Evolutionary conservation across 2,329 filamentous ascomycete genomes (phyloP).

Genomic region (Cadophora luteo-olivacea): DNA sequence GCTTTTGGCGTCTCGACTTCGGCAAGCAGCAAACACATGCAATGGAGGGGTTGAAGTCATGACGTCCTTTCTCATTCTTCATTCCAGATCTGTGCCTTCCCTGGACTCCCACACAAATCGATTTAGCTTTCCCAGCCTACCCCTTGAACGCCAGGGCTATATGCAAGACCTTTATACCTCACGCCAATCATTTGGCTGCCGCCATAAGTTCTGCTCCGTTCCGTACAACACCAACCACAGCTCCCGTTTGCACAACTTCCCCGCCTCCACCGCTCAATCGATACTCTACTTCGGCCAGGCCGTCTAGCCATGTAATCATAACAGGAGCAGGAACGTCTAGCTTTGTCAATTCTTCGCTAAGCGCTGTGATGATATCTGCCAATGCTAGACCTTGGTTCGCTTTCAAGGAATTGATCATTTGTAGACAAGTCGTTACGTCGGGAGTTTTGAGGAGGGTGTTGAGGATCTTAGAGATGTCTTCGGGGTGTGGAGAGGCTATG

Average conservation of each 20-base stretch:
- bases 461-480: constrained; percentile 84
- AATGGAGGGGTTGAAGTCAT: background rate
- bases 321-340: constrained; percentile 87
- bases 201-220: constrained; percentile 81
- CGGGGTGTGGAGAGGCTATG: constrained; percentile 92
- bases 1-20: background rate
- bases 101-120: background rate
- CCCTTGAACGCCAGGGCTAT: constrained; percentile 20
- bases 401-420: constrained; percentile 88
- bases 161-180: constrained; percentile 45
- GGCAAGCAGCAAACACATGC: background rate
- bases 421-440: constrained; percentile 89
- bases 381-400: constrained; percentile 83
- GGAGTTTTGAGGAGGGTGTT: constrained; percentile 82
- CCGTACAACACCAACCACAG: constrained; percentile 86
- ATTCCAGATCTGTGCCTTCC: background rate
- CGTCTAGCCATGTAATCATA: constrained; percentile 90
- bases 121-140: background rate
- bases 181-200: constrained; percentile 27
- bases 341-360: constrained; percentile 82
- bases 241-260: constrained; percentile 90
- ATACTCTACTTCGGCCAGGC: constrained; percentile 92
- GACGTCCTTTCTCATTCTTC: background rate
- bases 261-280: constrained; percentile 85
- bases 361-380: constrained; percentile 88